Percentiles rank a stretch among this genome's conserved stretches.
phyloP scores from a whole-genome alignment of 2,329 filamentous ascomycete species.

The Aspergillus arachidicola region DNA sequence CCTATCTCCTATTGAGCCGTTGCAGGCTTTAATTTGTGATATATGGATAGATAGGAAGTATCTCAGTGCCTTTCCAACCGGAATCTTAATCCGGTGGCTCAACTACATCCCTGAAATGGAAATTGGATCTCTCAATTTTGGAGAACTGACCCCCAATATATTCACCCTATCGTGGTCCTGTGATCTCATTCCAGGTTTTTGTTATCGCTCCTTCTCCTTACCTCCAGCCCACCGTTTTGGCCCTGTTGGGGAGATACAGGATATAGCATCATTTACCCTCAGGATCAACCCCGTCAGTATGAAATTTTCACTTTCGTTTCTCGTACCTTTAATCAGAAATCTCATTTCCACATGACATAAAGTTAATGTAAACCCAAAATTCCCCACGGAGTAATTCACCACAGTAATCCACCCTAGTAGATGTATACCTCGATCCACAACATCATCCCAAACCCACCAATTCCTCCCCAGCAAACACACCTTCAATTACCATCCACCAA shows the following conservation, averaged over 20 bases:
- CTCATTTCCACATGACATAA: not conserved
- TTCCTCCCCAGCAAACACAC: not conserved
- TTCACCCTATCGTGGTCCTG: not conserved
- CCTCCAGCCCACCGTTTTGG: not conserved
- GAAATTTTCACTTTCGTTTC: not conserved
- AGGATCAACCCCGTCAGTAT: not conserved
- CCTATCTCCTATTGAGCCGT: not conserved
- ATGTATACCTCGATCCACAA: not conserved
- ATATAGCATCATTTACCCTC: not conserved
- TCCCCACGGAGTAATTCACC: too few species aligned
- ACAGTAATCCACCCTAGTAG: not conserved
- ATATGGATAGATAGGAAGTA: conserved; percentile 1
- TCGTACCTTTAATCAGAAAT: not conserved
- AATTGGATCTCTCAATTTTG: not conserved
- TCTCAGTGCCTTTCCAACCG: not conserved
- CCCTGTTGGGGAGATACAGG: too few species aligned
- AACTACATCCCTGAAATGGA: not conserved
- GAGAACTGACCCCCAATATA: not conserved
- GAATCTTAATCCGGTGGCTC: not conserved
- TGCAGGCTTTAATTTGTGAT: not conserved
- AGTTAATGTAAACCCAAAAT: not conserved
- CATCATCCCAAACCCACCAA: not conserved
- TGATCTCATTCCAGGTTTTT: not conserved
- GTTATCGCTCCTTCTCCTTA: not conserved
- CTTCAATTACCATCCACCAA: not conserved